These are phyloP conservation scores for Anaeramoeba flamelloides DNA, from an alignment of 78 protist genomes.

Conservation along the genomic window DNA sequence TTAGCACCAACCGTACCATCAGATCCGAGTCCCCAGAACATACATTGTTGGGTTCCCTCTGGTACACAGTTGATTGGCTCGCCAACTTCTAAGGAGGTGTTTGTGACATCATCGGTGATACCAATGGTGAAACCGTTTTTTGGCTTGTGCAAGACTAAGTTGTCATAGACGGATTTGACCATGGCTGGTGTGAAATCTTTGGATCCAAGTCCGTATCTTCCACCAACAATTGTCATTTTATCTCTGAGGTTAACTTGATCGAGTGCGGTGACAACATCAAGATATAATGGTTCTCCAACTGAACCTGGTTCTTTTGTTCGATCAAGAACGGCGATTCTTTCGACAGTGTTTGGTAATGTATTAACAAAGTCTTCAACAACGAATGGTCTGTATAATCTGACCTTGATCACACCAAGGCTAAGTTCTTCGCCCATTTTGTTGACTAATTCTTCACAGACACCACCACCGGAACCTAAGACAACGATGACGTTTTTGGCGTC, in stretches of 20 bases:
- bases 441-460: constrained; percentile 11
- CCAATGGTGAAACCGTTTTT: constrained; percentile 28
- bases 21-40: constrained; percentile 46
- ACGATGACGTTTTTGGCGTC: constrained; percentile 40
- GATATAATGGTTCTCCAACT: constrained; percentile 42
- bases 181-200: constrained; percentile 44
- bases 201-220: constrained; percentile 41
- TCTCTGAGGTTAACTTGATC: neutral
- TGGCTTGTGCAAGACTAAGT: neutral
- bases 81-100: constrained; percentile 16
- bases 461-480: constrained; percentile 31
- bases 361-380: neutral
- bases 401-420: constrained; percentile 30
- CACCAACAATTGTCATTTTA: constrained; percentile 22
- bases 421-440: constrained; percentile 18
- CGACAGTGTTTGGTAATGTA: constrained; percentile 6
- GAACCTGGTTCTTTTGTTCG: constrained; percentile 40
- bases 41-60: constrained; percentile 30
- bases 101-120: constrained; percentile 42
- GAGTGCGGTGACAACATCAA: constrained; percentile 20
- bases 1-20: constrained; percentile 65
- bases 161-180: constrained; percentile 13
- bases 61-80: constrained; percentile 24
- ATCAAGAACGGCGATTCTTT: constrained; percentile 8
- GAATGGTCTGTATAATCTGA: constrained; percentile 26